Evolutionary conservation across 441 rosid species (phyloP), one percentile per base, ranked within the genome.

Genomic region (Biscutella laevigata): DNA sequence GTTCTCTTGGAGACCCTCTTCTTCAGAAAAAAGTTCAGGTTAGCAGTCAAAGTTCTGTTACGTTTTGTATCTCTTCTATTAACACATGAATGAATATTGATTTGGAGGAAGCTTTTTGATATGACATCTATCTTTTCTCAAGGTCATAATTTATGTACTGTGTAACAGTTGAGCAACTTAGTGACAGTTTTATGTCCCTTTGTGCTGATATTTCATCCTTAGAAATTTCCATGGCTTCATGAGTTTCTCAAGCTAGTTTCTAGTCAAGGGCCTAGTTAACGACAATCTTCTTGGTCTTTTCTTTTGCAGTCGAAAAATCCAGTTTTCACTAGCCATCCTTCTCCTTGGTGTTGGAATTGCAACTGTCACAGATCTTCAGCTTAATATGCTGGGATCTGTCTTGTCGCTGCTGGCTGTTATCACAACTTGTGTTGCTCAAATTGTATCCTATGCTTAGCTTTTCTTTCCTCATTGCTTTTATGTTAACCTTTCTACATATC

Each of bases 331-430:
- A 28, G 43, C 37, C 49, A 75, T 91, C 73, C 96, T 91, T 71
- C 98, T 91, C 52, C 26, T 85, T 61, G 98, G 98, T 66, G 98
- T 91, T 69, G 98, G 96, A 66, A 88, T 91, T 67, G 98, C 98
- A 42, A 91, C 98, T 12, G 94, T 91, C 42, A 91, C 98, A 35
- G 98, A 91, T 82, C 87, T 91, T 71, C 98, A 91, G 71, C 96
- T 91, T 64, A 91, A 91, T 73, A 73, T 74, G 69, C 69, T 85
- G 67, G 98, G 98, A 57, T 88, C 96, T 22, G 56, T 88, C 72
- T 64, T 88, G 80, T 91, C 96, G 38, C 61, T 91, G 62, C 87
- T 91, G 46, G 96, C 98, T 45, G 82, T 91, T 53, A 20, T 91
- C 76, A 91, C 98, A 21, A 91, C 98, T 21, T 91, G 98, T 29